These are phyloP conservation scores for Podila horticola DNA, from an alignment of 192 early-diverging fungal species.

Conservation along the genomic window DNA sequence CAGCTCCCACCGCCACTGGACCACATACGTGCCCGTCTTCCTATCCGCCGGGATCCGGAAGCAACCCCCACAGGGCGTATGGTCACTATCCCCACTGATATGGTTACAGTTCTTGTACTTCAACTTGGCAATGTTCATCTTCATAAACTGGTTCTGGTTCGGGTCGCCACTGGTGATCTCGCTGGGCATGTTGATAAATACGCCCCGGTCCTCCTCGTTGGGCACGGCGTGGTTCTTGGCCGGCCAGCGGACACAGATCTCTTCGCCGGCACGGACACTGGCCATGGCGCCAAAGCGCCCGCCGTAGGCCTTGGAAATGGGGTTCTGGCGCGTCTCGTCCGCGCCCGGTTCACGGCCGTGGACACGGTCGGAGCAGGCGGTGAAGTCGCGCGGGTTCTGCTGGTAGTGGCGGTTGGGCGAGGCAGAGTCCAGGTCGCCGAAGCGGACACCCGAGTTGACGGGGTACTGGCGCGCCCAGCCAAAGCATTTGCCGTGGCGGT, in stretches of 20 bases:
- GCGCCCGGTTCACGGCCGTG: conserved; percentile 19
- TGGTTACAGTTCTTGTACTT: conserved; percentile 32
- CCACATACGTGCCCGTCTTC: conserved; percentile 14
- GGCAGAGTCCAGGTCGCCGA: conserved; percentile 23
- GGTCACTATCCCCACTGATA: not conserved
- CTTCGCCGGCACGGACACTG: conserved; percentile 5
- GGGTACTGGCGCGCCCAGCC: conserved; percentile 41
- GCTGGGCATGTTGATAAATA: conserved; percentile 45
- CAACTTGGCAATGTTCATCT: conserved; percentile 23
- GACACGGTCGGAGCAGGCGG: conserved; percentile 23
- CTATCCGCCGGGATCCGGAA: conserved; percentile 17
- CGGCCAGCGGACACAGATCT: conserved; percentile 45
- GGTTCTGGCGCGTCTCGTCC: conserved; percentile 41
- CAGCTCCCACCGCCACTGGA: conserved; percentile 47
- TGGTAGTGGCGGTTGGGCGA: conserved; percentile 40
- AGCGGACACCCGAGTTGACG: conserved; percentile 4
- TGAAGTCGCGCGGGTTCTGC: conserved; percentile 15
- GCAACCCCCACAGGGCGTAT: conserved; percentile 36
- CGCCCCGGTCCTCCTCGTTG: conserved; percentile 9
- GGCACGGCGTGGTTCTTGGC: conserved; percentile 49
- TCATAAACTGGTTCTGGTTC: conserved; percentile 16
- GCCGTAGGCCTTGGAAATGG: conserved; percentile 33
- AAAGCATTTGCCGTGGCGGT: conserved; percentile 20
- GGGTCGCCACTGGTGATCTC: conserved; percentile 14
- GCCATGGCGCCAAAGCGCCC: conserved; percentile 23